Evolutionary conservation across 768 basidiomycete genomes (phyloP), one percentile per base, ranked within the genome.

Genomic region (Lactarius quietus): DNA sequence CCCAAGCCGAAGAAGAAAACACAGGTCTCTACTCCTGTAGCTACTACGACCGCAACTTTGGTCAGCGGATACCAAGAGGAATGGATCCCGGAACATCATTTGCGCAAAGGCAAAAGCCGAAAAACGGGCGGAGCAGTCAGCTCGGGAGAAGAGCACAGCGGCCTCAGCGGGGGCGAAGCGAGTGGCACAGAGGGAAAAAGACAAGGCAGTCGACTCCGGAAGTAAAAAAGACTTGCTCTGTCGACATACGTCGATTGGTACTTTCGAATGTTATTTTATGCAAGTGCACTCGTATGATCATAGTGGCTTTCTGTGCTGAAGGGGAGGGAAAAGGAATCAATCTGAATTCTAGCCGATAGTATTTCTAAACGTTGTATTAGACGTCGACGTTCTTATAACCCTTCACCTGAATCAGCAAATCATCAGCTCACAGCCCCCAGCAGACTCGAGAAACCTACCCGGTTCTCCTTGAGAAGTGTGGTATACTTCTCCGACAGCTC

Each of bases 31-130:
- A 72, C 84, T 5, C 84, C 88, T 10, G 81, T 83, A 41, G 82
- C 82, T 33, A 74, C 84, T 9, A 82, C 83, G 39, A 87, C 88
- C 8, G 86, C 87, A 36, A 85, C 85, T 28, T 84, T 86, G 39
- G 81, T 86, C 2, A 83, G 86, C 43, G 87, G 85, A 52, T 93
- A 93, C 70, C 85, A 90, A 71, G 90, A 93, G 72, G 92, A 94
- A 72, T 94, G 92, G 92, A 94, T 94, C 69, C 92, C 92, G n/a
- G 89, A 89, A 69, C 90, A 92, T 72, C 92, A 93, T 71, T 78
- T 92, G 66, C 89, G 84, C 79, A 89, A 90, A 75, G 63, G 76
- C 36, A 90, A 84, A 74, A 73, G 76, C 20, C 81, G 82, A 68
- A 81, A 81, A 72, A 59, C n/a, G 7, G 76, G 75, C 43, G 81